Percentiles rank a stretch among this genome's conserved stretches.
phyloP scores from a whole-genome alignment of 768 basidiomycete species.

The Myochromella boudieri region DNA sequence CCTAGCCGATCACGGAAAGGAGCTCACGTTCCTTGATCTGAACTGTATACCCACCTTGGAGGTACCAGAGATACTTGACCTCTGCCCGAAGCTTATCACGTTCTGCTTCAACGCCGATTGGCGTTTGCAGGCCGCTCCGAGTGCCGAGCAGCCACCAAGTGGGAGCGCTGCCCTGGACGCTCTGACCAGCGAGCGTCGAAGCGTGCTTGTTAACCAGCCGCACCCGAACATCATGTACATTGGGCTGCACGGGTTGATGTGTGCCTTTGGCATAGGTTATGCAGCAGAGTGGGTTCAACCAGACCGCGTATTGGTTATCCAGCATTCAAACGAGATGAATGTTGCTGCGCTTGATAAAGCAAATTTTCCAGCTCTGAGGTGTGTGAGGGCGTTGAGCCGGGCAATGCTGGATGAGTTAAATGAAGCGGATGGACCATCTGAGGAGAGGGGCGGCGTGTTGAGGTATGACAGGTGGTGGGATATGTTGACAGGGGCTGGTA shows the following conservation, averaged over 20 bases:
- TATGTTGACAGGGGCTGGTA: conserved; percentile 43
- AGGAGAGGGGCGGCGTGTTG: conserved; percentile 40
- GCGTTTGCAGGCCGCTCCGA: conserved; percentile 31
- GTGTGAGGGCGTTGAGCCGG: conserved; percentile 58
- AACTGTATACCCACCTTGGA: conserved; percentile 58
- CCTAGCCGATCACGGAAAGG: conserved; percentile 54
- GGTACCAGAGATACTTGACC: conserved; percentile 56
- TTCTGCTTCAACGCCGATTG: conserved; percentile 80
- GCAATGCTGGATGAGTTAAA: conserved; percentile 60
- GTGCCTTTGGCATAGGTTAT: conserved; percentile 68
- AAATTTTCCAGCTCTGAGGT: conserved; percentile 62
- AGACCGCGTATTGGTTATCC: conserved; percentile 43
- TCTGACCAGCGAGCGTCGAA: conserved; percentile 29
- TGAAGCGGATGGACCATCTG: conserved; percentile 45
- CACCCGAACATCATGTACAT: conserved; percentile 59
- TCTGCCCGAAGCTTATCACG: conserved; percentile 60
- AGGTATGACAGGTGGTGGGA: conserved; percentile 76
- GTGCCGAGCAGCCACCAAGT: conserved; percentile 14
- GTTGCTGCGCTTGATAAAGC: conserved; percentile 49
- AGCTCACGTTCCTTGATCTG: conserved; percentile 65
- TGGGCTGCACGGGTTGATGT: conserved; percentile 66
- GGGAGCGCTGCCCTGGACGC: conserved; percentile 11
- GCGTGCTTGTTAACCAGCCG: conserved; percentile 47
- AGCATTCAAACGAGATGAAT: conserved; percentile 66
- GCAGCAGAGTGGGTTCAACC: conserved; percentile 40